Evolutionary conservation across 768 basidiomycete genomes (phyloP), one percentile per base, ranked within the genome.

Genomic region (Lentinula aciculospora): DNA sequence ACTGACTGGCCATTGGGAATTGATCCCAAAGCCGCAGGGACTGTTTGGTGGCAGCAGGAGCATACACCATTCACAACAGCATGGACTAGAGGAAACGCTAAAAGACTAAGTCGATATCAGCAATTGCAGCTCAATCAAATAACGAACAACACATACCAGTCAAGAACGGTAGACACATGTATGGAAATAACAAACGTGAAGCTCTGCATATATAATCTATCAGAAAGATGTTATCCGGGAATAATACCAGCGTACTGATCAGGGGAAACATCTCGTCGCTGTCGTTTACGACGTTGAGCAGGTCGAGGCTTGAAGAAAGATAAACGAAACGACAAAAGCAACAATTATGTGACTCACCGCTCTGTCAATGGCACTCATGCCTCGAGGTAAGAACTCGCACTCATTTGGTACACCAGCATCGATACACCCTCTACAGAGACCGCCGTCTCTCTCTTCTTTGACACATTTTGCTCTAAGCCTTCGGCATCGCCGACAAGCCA

Each of bases 301-400:
- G 59, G 59, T 5, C 59, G 59, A 32, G 59, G 59, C 59, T 60
- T 15, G 9, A 31, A 31, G 36, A 39, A 40, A 23, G 10, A 9
- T 45, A 8, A 34, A 25, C 17, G 6, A 12, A 23, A 46, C 13
- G 36, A 21, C 1, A 50, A 50, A 48, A 19, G 1, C 19, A 31
- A 39, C 28, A 29, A 32, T 12, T 57, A 15, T 58, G 21, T 17
- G 8, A 60, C 58, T 56, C 54, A 60, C 59, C 15, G 59, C 59
- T 42, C 59, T 55, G 55, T 60, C 59, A 40, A 60, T 60, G 15
- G 59, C 59, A 23, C 59, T 60, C 59, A 60, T 60, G 17, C 59
- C 59, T 32, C 59, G 44, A 13, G 59, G 59, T 42, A 60, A 32
- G 34, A 56, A 60, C 28, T 60, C 54, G 32, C 59, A 60, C 40